Evolutionary conservation across 768 basidiomycete genomes (phyloP), one percentile per base, ranked within the genome.

Genomic region (Russula vinacea): DNA sequence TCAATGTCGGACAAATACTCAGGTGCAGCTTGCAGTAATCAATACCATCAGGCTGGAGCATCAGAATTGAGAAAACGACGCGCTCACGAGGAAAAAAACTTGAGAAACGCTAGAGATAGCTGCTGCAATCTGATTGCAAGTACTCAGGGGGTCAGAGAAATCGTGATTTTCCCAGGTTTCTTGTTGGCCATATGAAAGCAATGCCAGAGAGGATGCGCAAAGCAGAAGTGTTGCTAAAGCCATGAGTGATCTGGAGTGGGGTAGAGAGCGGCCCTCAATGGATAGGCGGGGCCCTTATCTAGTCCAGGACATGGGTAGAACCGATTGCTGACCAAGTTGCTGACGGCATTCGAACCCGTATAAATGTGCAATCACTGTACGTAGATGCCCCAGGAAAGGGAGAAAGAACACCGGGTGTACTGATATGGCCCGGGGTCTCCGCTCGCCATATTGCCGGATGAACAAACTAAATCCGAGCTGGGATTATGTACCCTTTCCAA

Each of bases 1-100:
- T 26, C 19, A 13, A 45, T 64, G 44, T 69, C 68, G 4, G 40
- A 19, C 0, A 8, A 11, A n/a, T 66, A 68, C 7, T 58, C 17
- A 16, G 50, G 4, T 9, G 65, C 26, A 8, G 16, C 67, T 68
- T n/a, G n/a, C n/a, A n/a, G n/a, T 62, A 14, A 19, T 33, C 39
- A n/a, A n/a, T n/a, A 5, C 26, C 13, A 29, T 52, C 10, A 60
- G 26, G 1, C 22, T 45, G 10, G 17, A n/a, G 19, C 1, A 13
- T n/a, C 6, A 10, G 11, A 33, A 53, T 11, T 3, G 19, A 13
- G 32, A 14, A 9, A 4, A 52, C 37, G 13, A 53, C 40, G 13
- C n/a, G 45, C 45, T 22, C 45, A 60, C 59, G 11, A 29, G 59
- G 51, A 44, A 32, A 53, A 26, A 32, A 60, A 60, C 59, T 24